Conservation (phyloP, 1,139 yeast species). For the Scheffersomyces parashehatae region DNA sequence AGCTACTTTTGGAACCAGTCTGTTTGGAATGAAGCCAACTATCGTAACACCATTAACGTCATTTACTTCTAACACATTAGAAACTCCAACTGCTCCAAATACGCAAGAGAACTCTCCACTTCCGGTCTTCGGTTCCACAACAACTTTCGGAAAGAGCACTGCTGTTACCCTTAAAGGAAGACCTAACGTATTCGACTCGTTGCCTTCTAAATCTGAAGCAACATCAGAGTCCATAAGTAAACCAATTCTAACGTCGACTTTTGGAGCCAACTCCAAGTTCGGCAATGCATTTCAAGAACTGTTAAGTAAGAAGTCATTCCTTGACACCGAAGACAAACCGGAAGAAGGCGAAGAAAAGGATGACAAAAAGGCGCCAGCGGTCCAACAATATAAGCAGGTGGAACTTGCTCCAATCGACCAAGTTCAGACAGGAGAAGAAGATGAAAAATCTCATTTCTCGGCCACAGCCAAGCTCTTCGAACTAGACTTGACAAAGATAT, state of each 20-base stretch:
- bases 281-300: constrained; percentile 58
- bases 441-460: constrained; percentile 68
- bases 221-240: constrained; percentile 3
- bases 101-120: constrained; percentile 7
- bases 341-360: constrained; percentile 5
- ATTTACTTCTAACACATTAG: constrained; percentile 9
- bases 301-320: constrained; percentile 52
- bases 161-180: constrained; percentile 22
- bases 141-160: constrained; percentile 54
- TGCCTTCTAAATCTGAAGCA: constrained; percentile 10
- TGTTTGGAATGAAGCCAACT: constrained; percentile 22
- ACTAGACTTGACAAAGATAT: constrained; percentile 60
- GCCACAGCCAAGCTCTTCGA: constrained; percentile 81
- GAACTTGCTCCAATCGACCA: constrained; percentile 52
- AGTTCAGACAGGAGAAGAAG: constrained; percentile 87
- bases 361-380: constrained; percentile 10
- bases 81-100: constrained; percentile 11
- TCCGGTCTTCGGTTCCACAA: constrained; percentile 49
- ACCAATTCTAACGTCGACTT: constrained; percentile 17
- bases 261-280: constrained; percentile 63
- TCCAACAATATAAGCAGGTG: constrained; percentile 49
- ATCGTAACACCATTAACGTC: constrained; percentile 24
- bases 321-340: constrained; percentile 30
- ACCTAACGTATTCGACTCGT: constrained; percentile 39
- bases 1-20: constrained; percentile 35